Percentiles rank a stretch among this genome's conserved stretches.
Conservation (phyloP, 805 yeast genomes). For the Scheffersomyces lignosus region DNA sequence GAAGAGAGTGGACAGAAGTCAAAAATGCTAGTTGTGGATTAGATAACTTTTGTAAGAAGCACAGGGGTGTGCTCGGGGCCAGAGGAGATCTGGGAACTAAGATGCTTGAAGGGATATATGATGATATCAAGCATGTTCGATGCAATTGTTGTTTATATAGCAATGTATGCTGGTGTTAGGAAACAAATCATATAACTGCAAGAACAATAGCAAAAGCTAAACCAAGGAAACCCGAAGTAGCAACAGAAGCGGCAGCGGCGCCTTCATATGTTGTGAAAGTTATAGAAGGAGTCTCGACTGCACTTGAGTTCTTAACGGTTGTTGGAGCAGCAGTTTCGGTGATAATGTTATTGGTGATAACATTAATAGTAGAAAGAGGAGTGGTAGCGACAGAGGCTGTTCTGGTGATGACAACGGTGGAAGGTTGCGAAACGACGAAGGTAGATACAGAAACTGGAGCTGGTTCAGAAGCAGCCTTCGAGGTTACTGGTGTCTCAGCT, state of each 20-base stretch:
- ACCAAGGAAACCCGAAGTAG: conserved; percentile 25
- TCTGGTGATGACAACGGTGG: conserved; percentile 10
- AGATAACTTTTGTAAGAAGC: no score
- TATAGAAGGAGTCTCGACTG: conserved; percentile 6
- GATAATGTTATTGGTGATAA: conserved; percentile 41
- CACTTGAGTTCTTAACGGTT: conserved; percentile 3
- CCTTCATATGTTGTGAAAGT: conserved; percentile 28
- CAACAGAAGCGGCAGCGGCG: conserved; percentile 21
- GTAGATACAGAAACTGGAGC: conserved; percentile 4
- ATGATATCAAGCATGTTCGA: no score
- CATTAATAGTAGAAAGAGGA: conserved; percentile 30
- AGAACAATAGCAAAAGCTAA: conserved; percentile 12
- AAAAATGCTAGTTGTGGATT: no score
- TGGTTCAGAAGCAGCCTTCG: background rate
- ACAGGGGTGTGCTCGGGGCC: no score
- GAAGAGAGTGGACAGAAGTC: no score
- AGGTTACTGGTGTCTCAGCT: background rate
- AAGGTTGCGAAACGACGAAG: conserved; percentile 10
- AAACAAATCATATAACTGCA: background rate
- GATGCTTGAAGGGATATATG: no score
- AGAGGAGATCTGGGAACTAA: no score
- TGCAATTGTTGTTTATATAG: no score
- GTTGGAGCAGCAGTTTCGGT: conserved; percentile 30
- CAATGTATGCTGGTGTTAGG: no score
- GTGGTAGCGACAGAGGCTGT: conserved; percentile 10